Base-by-base conservation (phyloP, 1,139 yeast genomes). In the Candida sp. region DNA sequence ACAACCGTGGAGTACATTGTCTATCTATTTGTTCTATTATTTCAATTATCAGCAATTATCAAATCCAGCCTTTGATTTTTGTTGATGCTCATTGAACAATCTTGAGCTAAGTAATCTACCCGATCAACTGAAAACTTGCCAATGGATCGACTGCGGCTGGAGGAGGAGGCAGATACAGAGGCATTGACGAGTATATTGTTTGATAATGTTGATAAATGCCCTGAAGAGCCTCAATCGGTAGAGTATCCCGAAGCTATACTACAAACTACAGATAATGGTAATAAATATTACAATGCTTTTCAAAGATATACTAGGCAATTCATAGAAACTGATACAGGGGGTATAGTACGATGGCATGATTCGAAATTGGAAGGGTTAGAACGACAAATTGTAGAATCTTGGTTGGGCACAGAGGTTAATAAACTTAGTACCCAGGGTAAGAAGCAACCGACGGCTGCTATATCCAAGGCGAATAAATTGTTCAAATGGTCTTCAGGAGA, bases 401-500 rank as follows among this genome's bases (percentile, higher is more conserved):
- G 75, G 70, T 47, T 53, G 30, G 52, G 53, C 9, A 39, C 49
- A 1, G 59, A 55, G 33, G 34, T 32, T 32, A 11, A 32, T 12
- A 32, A 32, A 32, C 34, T 32, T 11, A n/a, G 4, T 6, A 32
- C 34, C 19, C 19, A 7, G 34, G 45, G 45, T 39, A 39, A 27
- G 23, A 25, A 32, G 21, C 34, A 19, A 2, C 41, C 12, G 36
- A 38, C 21, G 30, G 30, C 22, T n/a, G 25, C 22, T 5, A 40
- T 23, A 42, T 49, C 57, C 9, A 49, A 60, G 1, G 62, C 68
- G n/a, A 67, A 63, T 49, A 64, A 70, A 15, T 58, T 73, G 38
- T 73, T 73, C 46, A 61, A 66, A 40, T 73, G 79, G 79, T 69
- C 77, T 5, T 70, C 77, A 0, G 66, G 70, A 21, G 77, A 73